Evolutionary conservation across 2,329 filamentous ascomycete genomes (phyloP), one percentile per base, ranked within the genome.

Genomic region (Aspergillus unguis): DNA sequence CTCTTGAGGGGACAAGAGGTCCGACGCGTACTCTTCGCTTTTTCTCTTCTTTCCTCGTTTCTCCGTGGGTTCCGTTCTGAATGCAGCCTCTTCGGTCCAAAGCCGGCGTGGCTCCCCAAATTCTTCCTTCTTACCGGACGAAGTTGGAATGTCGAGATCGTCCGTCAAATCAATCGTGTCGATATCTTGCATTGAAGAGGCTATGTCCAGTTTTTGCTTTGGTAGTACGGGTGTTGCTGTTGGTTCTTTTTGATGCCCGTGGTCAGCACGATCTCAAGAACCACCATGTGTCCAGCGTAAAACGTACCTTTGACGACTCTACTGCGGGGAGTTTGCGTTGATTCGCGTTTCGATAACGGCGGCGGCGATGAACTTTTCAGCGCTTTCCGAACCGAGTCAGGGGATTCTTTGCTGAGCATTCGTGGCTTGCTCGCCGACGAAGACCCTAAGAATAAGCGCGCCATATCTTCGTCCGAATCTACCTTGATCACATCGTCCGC

Each of bases 21-120:
- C 71, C 5, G 66, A 69, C 35, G 67, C 64, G 50, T 75, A 74
- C 53, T 78, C 77, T 25, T 77, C 71, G 55, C 76, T 79, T 60
- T 77, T 79, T 46, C 77, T 68, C 60, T 79, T 79, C 60, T 73
- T 77, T 4, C 74, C 74, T 56, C 68, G 70, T 48, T 69, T 71
- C 23, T 69, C 62, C 23, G 59, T 28, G 25, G 73, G 71, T 37
- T 68, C 66, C 46, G 63, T 62, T 23, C 72, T 68, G 43, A 63
- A 63, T 10, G 74, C 74, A 50, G 65, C 68, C 36, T 75, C 72
- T 59, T 77, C 75, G 36, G 63, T 69, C 76, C 76, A 78, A 58
- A 77, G 53, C 27, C 61, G 61, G 35, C 64, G 68, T 23, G 75
- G 62, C 35, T 74, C 72, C 9, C 69, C 75, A 59, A 76, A 72